Base-by-base conservation (phyloP, 768 basidiomycete genomes). In the Termitomyces sp. region DNA sequence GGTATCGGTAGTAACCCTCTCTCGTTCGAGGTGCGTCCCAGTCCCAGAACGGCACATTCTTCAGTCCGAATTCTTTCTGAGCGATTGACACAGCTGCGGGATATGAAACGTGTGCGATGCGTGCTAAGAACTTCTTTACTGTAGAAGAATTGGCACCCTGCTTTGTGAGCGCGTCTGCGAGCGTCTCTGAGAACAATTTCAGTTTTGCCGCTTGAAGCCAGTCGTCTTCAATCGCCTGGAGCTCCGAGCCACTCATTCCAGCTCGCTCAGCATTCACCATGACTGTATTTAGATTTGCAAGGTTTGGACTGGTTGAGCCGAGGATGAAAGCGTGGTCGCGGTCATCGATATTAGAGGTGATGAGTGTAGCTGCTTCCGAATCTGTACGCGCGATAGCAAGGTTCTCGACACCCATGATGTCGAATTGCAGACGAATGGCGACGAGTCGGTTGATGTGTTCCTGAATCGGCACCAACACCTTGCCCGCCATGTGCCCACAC, bases 381-480 rank as follows among this genome's bases (percentile, higher is more conserved):
- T 98, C 96, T 3, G 97, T 98, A 54, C 97, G 85, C 8, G 94
- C 90, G 68, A 99, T 81, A 65, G 90, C 83, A 63, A 98, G 82
- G 73, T 97, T 98, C 66, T 91, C 89, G 47, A 97, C 94, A 54
- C 96, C 95, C 94, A 98, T 95, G 68, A 99, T 91, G 69, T 98
- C 97, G 68, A 88, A 98, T 74, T 98, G 97, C 44, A 98, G 80
- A 28, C 97, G 92, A 67, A 98, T 96, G 44, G 97, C 95, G 50
- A 98, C 86, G 55, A 99, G 87, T 52, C 97, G 91, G 73, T 97
- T 97, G 74, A 98, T 95, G 74, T 99, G 97, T 77, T 98, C 97
- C 44, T 85, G 84, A 67, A 98, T 94, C 41, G 97, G 95, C 11
- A 99, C 97, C 65, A 99, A 86, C 45, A 98, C 96, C 70, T 98